A percentile compares a stretch with the other conserved stretches of the same genome.
Evolutionary conservation across 129 eudicot species (phyloP).

Genomic region (Flaveria sonorensis): DNA sequence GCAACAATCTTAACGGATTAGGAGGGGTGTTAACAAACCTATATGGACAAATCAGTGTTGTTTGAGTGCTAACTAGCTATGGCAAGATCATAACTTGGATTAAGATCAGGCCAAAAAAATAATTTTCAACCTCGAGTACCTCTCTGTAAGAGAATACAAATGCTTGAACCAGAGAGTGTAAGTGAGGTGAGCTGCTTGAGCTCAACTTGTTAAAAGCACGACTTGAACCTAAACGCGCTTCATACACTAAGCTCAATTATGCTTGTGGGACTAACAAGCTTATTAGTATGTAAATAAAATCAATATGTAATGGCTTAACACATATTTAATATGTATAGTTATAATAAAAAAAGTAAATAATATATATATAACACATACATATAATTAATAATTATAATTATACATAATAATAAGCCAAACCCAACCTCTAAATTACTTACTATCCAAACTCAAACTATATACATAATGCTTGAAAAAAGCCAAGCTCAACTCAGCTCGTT

Average conservation of each 20-base stretch:
- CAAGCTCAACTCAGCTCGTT: too few relatives aligned
- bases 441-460: too few relatives aligned
- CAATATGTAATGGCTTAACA: neutral
- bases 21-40: neutral
- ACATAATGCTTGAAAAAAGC: too few relatives aligned
- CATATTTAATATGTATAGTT: neutral
- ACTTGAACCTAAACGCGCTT: neutral
- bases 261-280: neutral
- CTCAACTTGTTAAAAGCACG: neutral
- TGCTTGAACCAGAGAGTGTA: too few relatives aligned
- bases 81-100: constrained; percentile 2
- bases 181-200: too few relatives aligned
- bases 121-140: neutral
- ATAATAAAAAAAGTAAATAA: neutral
- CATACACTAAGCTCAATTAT: neutral
- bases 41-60: neutral
- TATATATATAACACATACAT: too few relatives aligned
- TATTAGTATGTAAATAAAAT: too few relatives aligned
- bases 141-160: neutral
- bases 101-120: neutral
- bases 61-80: neutral
- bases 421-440: too few relatives aligned
- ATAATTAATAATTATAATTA: too few relatives aligned
- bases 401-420: too few relatives aligned
- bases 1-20: neutral